Evolutionary conservation across 768 basidiomycete genomes (phyloP), one percentile per base, ranked within the genome.

Genomic region (Cantharellus anzutake): DNA sequence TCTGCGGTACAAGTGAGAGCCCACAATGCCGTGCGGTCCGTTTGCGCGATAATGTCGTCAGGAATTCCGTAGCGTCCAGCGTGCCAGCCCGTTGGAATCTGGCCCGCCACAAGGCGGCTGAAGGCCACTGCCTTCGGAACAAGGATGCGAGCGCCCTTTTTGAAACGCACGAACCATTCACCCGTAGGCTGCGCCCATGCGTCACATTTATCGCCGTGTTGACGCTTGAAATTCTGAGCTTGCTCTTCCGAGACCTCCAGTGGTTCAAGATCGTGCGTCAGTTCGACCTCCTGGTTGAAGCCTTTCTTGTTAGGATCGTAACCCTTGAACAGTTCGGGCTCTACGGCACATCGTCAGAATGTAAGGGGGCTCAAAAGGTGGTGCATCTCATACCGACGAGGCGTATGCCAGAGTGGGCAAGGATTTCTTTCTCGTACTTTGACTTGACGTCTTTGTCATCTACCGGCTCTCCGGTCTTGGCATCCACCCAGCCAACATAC

Each of bases 141-240:
- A 64, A 83, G 77, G 62, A 99, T 76, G 51, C 88, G 83, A 5
- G 96, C 92, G 57, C 96, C 96, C 73, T 89, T 94, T 83, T 98
- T 98, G 77, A 98, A 83, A 73, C 97, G 96, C 69, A 92, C 92
- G 67, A 88, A 91, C 89, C 86, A 96, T 68, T 94, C 88, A n/a
- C 86, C 90, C 11, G 84, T 84, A 68, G 86, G 84, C 51, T 81
- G 84, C 0, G 83, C 83, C 92, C 92, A 98, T 66, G 89, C 80
- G 68, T 99, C 94, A 68, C 89, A 92, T 68, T 91, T 94, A 66
- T 94, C 90, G 61, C 87, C 92, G 67, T 98, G 96, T 68, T 98
- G 89, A 60, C 85, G 78, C 74, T 96, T 94, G 81, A 94, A 98
- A 67, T 87, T 92, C 63, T 84, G 78, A 2, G 94, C 94, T 66